Evolutionary conservation across 1,139 yeast species (phyloP).

Genomic region (Chernovozyma aurita): DNA sequence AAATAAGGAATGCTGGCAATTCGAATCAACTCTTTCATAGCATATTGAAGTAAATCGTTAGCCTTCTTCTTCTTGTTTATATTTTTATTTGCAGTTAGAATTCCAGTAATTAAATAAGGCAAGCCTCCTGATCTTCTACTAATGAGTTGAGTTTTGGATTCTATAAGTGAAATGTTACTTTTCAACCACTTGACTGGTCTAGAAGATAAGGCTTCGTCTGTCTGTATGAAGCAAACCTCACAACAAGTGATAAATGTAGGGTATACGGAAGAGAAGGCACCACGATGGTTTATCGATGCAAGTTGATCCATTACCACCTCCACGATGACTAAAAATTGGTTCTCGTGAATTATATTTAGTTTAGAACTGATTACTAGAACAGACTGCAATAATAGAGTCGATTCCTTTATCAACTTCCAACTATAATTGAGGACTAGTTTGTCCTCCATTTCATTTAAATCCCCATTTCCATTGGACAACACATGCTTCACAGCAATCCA

Average conservation of each 20-base stretch:
- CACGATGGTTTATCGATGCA: slow-evolving; percentile 76
- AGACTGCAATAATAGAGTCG: slow-evolving; percentile 50
- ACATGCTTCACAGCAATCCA: slow-evolving; percentile 57
- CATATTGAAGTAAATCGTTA: slow-evolving; percentile 32
- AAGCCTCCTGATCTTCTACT: slow-evolving; percentile 91
- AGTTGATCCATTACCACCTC: slow-evolving; percentile 60
- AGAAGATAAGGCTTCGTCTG: slow-evolving; percentile 29
- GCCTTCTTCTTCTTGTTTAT: slow-evolving; percentile 4
- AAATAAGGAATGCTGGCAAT: slow-evolving; percentile 52
- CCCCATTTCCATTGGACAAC: slow-evolving; percentile 53
- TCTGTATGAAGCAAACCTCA: slow-evolving; percentile 37
- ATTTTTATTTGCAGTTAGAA: slow-evolving; percentile 51
- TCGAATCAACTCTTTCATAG: slow-evolving; percentile 48
- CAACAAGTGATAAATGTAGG: slow-evolving; percentile 73
- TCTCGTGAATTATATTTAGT: slow-evolving; percentile 6
- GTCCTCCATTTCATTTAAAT: slow-evolving; percentile 20
- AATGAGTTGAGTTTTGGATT: slow-evolving; percentile 58
- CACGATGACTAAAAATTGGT: slow-evolving; percentile 21
- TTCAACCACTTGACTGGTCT: slow-evolving; percentile 44
- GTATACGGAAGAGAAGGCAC: slow-evolving; percentile 84
- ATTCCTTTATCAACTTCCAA: slow-evolving; percentile 84
- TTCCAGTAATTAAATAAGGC: slow-evolving; percentile 73
- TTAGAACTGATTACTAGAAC: slow-evolving; percentile 20
- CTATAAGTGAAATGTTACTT: slow-evolving; percentile 48
- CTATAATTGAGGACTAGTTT: slow-evolving; percentile 67